Percentiles rank a stretch among this genome's conserved stretches.
These are phyloP conservation scores for Mycena venus DNA, from an alignment of 768 basidiomycete species.

Conservation along the genomic window DNA sequence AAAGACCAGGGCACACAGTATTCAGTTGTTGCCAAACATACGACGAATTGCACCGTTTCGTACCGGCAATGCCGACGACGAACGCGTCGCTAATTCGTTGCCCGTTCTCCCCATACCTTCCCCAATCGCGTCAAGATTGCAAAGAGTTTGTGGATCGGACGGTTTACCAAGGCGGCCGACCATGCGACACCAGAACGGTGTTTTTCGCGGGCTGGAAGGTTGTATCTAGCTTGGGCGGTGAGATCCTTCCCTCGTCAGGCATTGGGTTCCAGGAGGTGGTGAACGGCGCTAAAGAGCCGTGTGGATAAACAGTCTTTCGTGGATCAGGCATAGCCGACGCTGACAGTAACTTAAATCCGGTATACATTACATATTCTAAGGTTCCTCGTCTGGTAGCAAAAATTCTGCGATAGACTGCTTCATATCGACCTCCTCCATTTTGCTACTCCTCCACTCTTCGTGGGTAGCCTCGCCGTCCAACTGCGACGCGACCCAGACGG, in stretches of 20 bases:
- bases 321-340: no score
- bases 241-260: not conserved
- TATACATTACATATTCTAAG: no score
- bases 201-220: constrained; percentile 72
- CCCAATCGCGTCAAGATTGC: constrained; percentile 13
- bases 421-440: constrained; percentile 51
- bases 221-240: constrained; percentile 1
- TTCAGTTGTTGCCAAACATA: not conserved
- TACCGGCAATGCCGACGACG: constrained; percentile 88
- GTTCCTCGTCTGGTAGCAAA: constrained; percentile 34
- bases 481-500: constrained; percentile 43
- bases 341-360: no score
- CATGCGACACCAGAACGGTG: constrained; percentile 85
- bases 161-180: constrained; percentile 84
- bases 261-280: not conserved
- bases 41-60: constrained; percentile 34
- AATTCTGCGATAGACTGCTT: constrained; percentile 53
- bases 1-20: not conserved
- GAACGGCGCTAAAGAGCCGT: not conserved
- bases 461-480: not conserved
- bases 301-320: no score
- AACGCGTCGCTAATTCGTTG: constrained; percentile 79
- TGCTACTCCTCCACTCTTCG: constrained; percentile 35
- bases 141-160: constrained; percentile 17
- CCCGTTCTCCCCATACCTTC: constrained; percentile 86